phyloP scores from a whole-genome alignment of 352 stramenopile species.

The Phytopythium helicoides region DNA sequence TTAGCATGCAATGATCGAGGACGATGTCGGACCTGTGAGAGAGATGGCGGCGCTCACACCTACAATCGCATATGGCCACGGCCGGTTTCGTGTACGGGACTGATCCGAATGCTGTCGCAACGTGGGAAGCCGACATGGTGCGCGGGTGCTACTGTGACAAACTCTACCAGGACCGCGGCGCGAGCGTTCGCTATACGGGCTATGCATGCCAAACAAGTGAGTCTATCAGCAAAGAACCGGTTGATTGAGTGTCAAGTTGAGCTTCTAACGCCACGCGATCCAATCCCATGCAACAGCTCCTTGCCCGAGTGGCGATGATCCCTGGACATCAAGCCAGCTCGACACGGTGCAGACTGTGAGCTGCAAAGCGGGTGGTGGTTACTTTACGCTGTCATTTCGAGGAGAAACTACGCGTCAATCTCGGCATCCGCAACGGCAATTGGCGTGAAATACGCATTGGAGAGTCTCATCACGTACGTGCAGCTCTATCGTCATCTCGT shows the following conservation, averaged over 20 bases:
- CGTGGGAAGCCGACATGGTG: constrained; percentile 88
- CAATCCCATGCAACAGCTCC: constrained; percentile 24
- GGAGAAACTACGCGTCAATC: constrained; percentile 56
- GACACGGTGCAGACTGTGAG: constrained; percentile 77
- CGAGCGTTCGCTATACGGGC: constrained; percentile 47
- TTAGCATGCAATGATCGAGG: constrained; percentile 43
- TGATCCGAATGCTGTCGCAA: constrained; percentile 64
- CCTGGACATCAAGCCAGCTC: constrained; percentile 69
- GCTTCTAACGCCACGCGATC: no score
- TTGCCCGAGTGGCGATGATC: constrained; percentile 86
- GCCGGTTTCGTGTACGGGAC: constrained; percentile 66
- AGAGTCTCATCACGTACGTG: constrained; percentile 54
- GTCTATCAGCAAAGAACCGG: constrained; percentile 3
- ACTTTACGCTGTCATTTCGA: constrained; percentile 76
- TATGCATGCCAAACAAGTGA: constrained; percentile 80
- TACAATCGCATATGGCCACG: constrained; percentile 27
- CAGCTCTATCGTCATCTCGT: background rate
- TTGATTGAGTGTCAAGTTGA: no score
- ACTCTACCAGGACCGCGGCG: constrained; percentile 45
- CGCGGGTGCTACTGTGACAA: constrained; percentile 89
- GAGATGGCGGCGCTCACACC: constrained; percentile 55
- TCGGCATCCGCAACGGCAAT: constrained; percentile 18
- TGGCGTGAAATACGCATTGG: constrained; percentile 35
- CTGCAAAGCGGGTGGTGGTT: constrained; percentile 68
- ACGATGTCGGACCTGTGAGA: constrained; percentile 37